Percentiles rank a stretch among this genome's conserved stretches.
These are phyloP conservation scores for Zelopaecilomyces penicillatus DNA, from an alignment of 2,329 filamentous ascomycete genomes.

Conservation along the genomic window DNA sequence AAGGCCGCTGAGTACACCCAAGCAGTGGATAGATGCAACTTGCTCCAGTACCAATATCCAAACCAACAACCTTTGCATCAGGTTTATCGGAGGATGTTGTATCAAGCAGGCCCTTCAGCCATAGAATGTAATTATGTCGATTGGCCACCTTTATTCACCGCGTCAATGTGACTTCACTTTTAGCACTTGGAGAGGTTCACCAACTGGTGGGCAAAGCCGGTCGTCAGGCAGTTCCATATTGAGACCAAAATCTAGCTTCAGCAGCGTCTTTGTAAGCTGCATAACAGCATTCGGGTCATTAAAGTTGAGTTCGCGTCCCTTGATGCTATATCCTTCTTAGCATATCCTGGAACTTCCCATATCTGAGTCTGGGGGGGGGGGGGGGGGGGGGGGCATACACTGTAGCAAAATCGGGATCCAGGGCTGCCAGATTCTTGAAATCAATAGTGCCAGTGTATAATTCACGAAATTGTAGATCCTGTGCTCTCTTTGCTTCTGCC, in stretches of 20 bases:
- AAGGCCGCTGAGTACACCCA: slow-evolving; percentile 61
- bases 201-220: slow-evolving; percentile 77
- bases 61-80: slow-evolving; percentile 50
- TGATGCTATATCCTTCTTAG: slow-evolving; percentile 10
- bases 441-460: slow-evolving; percentile 34
- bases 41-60: slow-evolving; percentile 86
- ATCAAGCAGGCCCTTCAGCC: slow-evolving; percentile 77
- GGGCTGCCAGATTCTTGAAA: slow-evolving; percentile 33
- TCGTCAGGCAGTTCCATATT: slow-evolving; percentile 63
- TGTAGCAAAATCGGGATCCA: slow-evolving; percentile 33
- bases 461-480: slow-evolving; percentile 26
- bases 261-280: slow-evolving; percentile 72
- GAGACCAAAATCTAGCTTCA: slow-evolving; percentile 68
- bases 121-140: slow-evolving; percentile 82
- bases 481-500: slow-evolving; percentile 1
- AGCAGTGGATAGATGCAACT: slow-evolving; percentile 88
- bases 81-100: slow-evolving; percentile 48
- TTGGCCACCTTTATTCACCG: slow-evolving; percentile 40
- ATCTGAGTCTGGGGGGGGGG: not conserved
- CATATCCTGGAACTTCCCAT: not conserved
- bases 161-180: not conserved
- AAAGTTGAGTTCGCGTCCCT: slow-evolving; percentile 61
- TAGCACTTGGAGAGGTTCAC: slow-evolving; percentile 9
- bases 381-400: slow-evolving; percentile 23
- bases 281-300: slow-evolving; percentile 66